phyloP scores from a whole-genome alignment of 2,329 filamentous ascomycete genomes.

The Aquanectria penicillioides region DNA sequence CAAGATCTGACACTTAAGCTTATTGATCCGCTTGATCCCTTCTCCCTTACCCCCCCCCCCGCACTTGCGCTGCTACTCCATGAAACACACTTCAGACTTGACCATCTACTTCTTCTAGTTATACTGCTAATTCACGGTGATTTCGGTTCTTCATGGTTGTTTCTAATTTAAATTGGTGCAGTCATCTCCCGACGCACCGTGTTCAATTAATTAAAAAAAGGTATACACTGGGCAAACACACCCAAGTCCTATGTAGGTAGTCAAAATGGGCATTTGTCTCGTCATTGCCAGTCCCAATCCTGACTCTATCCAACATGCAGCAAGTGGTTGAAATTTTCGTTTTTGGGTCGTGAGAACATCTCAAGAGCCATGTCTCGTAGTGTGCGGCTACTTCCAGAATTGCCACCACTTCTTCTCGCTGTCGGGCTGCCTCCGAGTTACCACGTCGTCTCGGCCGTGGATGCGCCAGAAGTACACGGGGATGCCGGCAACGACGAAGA shows the following conservation, averaged over 20 bases:
- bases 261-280: conserved; percentile 5
- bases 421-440: conserved; percentile 52
- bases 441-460: conserved; percentile 67
- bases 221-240: conserved; percentile 3
- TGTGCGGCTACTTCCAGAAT: conserved; percentile 62
- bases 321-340: too few relatives aligned
- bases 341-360: background rate
- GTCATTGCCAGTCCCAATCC: background rate
- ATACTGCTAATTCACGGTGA: too few relatives aligned
- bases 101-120: too few relatives aligned
- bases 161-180: background rate
- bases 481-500: conserved; percentile 84
- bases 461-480: conserved; percentile 92
- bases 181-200: background rate
- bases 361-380: background rate
- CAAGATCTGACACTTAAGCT: too few relatives aligned
- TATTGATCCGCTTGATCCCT: too few relatives aligned
- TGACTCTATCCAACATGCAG: conserved; percentile 2
- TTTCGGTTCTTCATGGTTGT: too few relatives aligned
- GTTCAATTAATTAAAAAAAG: background rate
- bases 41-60: too few relatives aligned
- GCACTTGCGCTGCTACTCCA: too few relatives aligned
- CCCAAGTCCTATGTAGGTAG: background rate
- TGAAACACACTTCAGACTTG: too few relatives aligned
- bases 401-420: conserved; percentile 62